Evolutionary conservation across 2,329 filamentous ascomycete species (phyloP), one percentile per base, ranked within the genome.

Genomic region (Colletotrichum endophyticum): DNA sequence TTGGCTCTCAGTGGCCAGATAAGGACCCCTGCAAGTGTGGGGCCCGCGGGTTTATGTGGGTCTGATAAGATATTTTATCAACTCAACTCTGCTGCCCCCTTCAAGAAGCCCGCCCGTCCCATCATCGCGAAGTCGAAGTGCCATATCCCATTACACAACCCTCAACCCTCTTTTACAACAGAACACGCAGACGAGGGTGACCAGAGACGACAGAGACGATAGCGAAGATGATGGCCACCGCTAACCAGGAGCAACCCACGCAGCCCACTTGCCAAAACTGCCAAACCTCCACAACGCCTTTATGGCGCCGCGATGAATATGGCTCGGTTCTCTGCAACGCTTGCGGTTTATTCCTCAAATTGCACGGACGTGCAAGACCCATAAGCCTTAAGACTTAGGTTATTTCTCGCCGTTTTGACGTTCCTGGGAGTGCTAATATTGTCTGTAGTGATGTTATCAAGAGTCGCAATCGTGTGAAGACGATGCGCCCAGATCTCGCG

Each of bases 241-340:
- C 88, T 88, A 89, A 89, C 83, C 84, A 88, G 82, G 86, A 90
- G 80, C 85, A 92, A 88, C 87, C 88, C 73, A 90, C 92, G 88
- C 94, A 99, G 96, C 96, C 96, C 79, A 95, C 96, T 80, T 99
- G 97, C 86, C 95, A 98, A 85, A 99, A 99, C 85, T 99, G 97
- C 87, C 92, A 92, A 79, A 99, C 97, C 61, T 98, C 95, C 57
- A 99, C 96, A 69, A 99, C 97, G 62, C 97, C 97, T 57, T 89
- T 99, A 84, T 99, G 97, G 97, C 95, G 97, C 81, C 94, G 97
- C 88, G 97, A 99, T 90, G 97, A 99, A 88, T 92, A 94, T 82
- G 97, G 97, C 80, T 94, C 96, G 1, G 96, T 99, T 49, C 94
- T 99, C 69, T 99, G 97, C 92, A 99, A 99, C 87, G 97, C 97